Percentiles rank a stretch among this genome's conserved stretches.
Evolutionary conservation across 208 protist species (phyloP).

Genomic region (Novymonas esmeraldas): DNA sequence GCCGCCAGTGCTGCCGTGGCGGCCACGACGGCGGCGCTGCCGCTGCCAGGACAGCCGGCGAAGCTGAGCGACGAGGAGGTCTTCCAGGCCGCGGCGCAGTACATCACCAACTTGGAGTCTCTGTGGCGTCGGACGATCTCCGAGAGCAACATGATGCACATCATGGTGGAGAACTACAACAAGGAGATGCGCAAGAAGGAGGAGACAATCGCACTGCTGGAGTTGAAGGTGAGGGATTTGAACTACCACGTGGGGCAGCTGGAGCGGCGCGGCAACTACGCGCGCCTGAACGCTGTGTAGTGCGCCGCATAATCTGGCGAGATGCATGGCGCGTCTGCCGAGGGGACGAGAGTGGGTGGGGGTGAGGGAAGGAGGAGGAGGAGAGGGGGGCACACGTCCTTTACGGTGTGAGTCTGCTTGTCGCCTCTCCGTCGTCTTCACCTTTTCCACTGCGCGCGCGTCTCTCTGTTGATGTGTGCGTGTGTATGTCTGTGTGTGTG

Average conservation of each 20-base stretch:
- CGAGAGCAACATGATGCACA: conserved; percentile 49
- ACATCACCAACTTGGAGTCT: conserved; percentile 68
- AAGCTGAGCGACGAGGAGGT: conserved; percentile 52
- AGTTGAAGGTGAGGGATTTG: conserved; percentile 45
- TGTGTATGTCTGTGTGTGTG: too few species aligned
- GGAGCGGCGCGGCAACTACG: conserved; percentile 24
- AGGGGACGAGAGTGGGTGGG: not conserved
- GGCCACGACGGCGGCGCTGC: conserved; percentile 4
- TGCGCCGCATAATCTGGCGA: not conserved
- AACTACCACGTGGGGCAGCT: conserved; percentile 39
- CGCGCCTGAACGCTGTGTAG: conserved; percentile 2
- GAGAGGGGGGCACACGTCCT: not conserved
- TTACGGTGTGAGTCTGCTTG: not conserved
- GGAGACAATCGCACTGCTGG: conserved; percentile 43
- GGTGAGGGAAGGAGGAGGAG: not conserved
- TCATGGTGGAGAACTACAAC: conserved; percentile 32
- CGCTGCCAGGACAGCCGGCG: not conserved
- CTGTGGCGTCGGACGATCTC: conserved; percentile 52
- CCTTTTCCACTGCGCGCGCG: too few species aligned
- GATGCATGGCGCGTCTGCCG: too few species aligned
- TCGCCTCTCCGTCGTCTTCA: too few species aligned
- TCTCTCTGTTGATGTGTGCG: too few species aligned
- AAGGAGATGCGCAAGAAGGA: conserved; percentile 43
- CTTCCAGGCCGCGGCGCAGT: conserved; percentile 54
- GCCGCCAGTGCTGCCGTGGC: too few species aligned